phyloP scores from a whole-genome alignment of 257 asterid genomes.

The Fraxinus americana region DNA sequence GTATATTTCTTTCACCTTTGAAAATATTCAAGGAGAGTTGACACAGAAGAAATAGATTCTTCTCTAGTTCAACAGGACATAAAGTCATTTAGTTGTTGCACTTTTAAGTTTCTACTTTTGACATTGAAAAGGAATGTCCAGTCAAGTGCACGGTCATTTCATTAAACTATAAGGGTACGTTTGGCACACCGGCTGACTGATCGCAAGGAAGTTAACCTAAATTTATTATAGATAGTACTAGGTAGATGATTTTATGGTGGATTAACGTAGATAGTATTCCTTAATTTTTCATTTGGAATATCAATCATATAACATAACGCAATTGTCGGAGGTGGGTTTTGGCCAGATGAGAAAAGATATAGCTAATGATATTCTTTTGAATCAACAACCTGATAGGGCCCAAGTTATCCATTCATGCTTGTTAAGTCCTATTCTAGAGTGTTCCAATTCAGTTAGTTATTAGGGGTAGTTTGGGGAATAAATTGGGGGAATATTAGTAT shows the following conservation, averaged over 20 bases:
- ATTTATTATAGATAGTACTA: not conserved
- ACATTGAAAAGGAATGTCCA: not conserved
- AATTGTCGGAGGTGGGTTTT: not conserved
- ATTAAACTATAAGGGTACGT: not conserved
- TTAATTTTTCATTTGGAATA: not conserved
- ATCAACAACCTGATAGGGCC: not conserved
- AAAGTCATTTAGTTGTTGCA: not conserved
- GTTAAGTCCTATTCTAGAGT: too few species aligned
- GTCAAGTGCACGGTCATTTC: not conserved
- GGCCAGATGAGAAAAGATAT: too few species aligned
- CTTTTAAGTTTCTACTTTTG: not conserved
- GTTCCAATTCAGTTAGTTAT: too few species aligned
- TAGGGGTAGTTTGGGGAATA: too few species aligned
- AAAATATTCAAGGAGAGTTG: not conserved
- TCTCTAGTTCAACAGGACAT: not conserved
- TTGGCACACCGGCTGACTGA: not conserved
- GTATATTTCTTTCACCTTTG: not conserved
- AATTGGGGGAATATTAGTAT: too few species aligned
- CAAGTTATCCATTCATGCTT: too few species aligned
- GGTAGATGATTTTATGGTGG: not conserved
- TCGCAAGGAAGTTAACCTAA: not conserved
- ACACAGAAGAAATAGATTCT: not conserved
- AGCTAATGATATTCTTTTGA: not conserved
- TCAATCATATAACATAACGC: not conserved
- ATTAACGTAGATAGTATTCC: not conserved